Percentiles rank a stretch among this genome's conserved stretches.
Conservation (phyloP, 371 early-diverging fungal genomes). For the Apophysomyces trapeziformis region DNA sequence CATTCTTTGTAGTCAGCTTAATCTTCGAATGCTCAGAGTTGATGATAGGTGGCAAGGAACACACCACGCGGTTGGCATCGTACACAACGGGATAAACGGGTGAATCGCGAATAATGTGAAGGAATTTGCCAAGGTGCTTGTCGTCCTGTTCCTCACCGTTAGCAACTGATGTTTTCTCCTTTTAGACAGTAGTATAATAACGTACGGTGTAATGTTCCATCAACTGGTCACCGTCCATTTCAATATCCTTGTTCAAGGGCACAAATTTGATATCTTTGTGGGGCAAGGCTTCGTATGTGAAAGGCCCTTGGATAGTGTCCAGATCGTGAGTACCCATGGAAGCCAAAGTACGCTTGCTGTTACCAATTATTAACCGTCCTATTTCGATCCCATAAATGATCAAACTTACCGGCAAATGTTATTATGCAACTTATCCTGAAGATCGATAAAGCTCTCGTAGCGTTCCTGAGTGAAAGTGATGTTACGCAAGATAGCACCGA, state of each 20-base stretch:
- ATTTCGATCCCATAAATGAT: neutral
- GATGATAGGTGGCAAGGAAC: conserved; percentile 99
- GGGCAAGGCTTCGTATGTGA: conserved; percentile 92
- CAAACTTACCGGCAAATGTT: conserved; percentile 86
- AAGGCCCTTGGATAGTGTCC: conserved; percentile 93
- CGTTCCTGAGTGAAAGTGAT: conserved; percentile 82
- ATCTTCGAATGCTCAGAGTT: conserved; percentile 99
- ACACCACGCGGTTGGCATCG: conserved; percentile 85
- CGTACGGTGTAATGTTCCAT: conserved; percentile 87
- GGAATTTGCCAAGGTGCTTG: conserved; percentile 87
- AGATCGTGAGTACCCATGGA: conserved; percentile 99
- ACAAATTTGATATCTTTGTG: conserved; percentile 93
- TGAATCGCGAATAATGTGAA: conserved; percentile 91
- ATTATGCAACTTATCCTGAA: conserved; percentile 99
- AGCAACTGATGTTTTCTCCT: neutral
- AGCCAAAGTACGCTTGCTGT: conserved; percentile 94
- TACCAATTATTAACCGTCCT: conserved; percentile 3
- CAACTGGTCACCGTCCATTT: conserved; percentile 87
- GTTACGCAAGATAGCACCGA: conserved; percentile 94
- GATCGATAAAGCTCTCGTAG: conserved; percentile 97
- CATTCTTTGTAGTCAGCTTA: conserved; percentile 93
- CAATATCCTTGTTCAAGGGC: conserved; percentile 93
- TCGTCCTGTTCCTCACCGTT: conserved; percentile 52
- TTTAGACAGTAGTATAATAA: neutral
- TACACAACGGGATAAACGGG: conserved; percentile 94